phyloP scores from a whole-genome alignment of 1,284 basidiomycete species.

The Psilocybe mexicana region DNA sequence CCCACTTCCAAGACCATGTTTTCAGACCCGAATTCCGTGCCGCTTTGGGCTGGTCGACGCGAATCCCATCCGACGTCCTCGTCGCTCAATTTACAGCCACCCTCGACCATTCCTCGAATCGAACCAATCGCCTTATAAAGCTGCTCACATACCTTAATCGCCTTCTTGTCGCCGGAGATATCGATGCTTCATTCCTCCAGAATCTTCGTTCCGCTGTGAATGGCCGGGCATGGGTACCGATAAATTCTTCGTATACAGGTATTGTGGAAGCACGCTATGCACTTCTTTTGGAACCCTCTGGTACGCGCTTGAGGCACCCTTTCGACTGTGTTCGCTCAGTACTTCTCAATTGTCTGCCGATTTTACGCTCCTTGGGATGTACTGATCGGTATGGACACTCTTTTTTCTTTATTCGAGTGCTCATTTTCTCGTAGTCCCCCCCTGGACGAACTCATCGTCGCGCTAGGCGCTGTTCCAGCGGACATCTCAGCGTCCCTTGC shows the following conservation, averaged over 20 bases:
- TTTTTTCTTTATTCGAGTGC: neutral
- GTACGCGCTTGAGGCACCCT: slow-evolving; percentile 3
- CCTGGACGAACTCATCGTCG: slow-evolving; percentile 19
- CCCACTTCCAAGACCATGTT: slow-evolving; percentile 16
- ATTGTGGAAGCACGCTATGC: slow-evolving; percentile 24
- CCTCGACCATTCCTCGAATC: slow-evolving; percentile 8
- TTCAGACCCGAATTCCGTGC: slow-evolving; percentile 23
- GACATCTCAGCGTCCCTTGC: slow-evolving; percentile 14
- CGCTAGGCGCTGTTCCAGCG: slow-evolving; percentile 8
- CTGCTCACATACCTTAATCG: slow-evolving; percentile 25
- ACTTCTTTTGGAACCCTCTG: neutral
- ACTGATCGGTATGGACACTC: slow-evolving; percentile 28
- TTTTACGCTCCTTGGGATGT: slow-evolving; percentile 37
- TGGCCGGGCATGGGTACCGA: slow-evolving; percentile 32
- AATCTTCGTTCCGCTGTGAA: neutral
- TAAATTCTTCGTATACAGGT: slow-evolving; percentile 23
- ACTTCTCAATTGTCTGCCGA: slow-evolving; percentile 7
- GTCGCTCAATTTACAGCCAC: slow-evolving; percentile 25
- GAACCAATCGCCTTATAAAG: slow-evolving; percentile 2
- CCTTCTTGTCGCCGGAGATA: slow-evolving; percentile 19
- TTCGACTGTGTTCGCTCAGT: slow-evolving; percentile 3
- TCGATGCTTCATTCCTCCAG: neutral
- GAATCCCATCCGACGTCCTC: slow-evolving; percentile 26
- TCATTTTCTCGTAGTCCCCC: slow-evolving; percentile 25
- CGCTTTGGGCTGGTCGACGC: slow-evolving; percentile 33